A percentile compares a stretch with the other conserved stretches of the same genome.
These are phyloP conservation scores for Phylloporus arenicola DNA, from an alignment of 768 basidiomycete species.

Conservation along the genomic window DNA sequence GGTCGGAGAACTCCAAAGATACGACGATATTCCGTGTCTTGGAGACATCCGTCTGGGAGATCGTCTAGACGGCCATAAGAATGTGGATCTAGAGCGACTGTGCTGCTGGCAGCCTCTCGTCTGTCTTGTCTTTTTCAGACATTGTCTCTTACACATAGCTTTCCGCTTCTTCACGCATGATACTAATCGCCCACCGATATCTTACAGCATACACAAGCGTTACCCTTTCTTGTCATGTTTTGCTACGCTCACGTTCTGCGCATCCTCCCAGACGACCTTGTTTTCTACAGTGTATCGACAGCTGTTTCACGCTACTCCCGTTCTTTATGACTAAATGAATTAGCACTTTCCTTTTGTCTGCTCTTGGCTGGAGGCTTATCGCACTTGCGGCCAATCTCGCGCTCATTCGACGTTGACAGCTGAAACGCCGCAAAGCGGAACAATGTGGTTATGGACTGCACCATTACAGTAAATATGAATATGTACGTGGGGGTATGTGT, in stretches of 20 bases:
- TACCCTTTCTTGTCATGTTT: constrained; percentile 18
- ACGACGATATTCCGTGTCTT: constrained; percentile 67
- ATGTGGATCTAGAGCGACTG: constrained; percentile 1
- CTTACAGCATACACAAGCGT: constrained; percentile 22
- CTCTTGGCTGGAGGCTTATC: not conserved
- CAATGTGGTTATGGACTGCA: not conserved
- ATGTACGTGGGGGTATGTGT: constrained; percentile 9
- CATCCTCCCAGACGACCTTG: constrained; percentile 9
- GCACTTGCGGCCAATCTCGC: too few species aligned
- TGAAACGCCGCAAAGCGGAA: not conserved
- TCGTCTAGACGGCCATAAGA: constrained; percentile 34
- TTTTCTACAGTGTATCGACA: constrained; percentile 26
- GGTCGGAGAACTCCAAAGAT: constrained; percentile 79
- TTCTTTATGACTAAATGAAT: constrained; percentile 16
- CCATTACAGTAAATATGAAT: constrained; percentile 5
- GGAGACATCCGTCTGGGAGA: constrained; percentile 75
- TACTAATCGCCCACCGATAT: constrained; percentile 17
- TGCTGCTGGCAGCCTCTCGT: constrained; percentile 17
- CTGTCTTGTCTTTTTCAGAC: constrained; percentile 6
- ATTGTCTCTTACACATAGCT: constrained; percentile 5
- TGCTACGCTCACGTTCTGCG: constrained; percentile 8
- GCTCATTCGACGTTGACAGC: not conserved
- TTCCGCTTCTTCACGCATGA: constrained; percentile 2
- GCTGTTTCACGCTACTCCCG: constrained; percentile 5
- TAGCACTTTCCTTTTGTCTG: not conserved